Conservation (phyloP, 306 rosid species). For the Castanea sativa region DNA sequence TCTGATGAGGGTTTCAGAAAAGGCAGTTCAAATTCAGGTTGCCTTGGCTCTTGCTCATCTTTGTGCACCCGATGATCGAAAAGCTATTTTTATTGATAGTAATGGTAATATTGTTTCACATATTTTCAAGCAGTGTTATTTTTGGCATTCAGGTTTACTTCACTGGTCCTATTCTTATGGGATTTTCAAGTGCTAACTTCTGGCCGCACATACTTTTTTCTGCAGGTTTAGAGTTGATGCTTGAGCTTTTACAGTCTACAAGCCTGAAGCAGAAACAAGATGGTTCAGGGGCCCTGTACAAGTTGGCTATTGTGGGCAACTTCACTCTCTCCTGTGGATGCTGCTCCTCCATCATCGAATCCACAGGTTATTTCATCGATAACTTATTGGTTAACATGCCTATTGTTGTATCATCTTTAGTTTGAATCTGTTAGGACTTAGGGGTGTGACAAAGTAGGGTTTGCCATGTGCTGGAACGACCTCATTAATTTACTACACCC, state of each 20-base stretch:
- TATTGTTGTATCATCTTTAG: neutral
- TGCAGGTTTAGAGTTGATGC: constrained; percentile 87
- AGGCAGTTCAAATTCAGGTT: constrained; percentile 72
- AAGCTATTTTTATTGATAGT: constrained; percentile 69
- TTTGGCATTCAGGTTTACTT: neutral
- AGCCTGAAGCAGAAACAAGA: constrained; percentile 81
- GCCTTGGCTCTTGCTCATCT: constrained; percentile 98
- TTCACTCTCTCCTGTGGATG: constrained; percentile 79
- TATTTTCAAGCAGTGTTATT: neutral
- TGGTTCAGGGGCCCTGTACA: constrained; percentile 85
- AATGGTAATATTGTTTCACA: constrained; percentile 40
- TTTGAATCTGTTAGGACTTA: neutral
- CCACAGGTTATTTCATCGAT: constrained; percentile 49
- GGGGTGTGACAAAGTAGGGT: neutral
- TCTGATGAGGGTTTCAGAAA: constrained; percentile 84
- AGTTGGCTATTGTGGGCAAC: constrained; percentile 78
- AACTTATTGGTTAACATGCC: neutral
- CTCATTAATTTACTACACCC: neutral
- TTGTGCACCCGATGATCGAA: constrained; percentile 77
- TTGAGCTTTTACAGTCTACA: constrained; percentile 75
- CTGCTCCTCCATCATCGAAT: constrained; percentile 95
- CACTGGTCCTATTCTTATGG: neutral
- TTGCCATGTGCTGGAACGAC: neutral
- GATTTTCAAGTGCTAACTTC: neutral
- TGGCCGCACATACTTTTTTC: neutral